Conservation (phyloP, 805 yeast genomes). For the Starmerella apis region DNA sequence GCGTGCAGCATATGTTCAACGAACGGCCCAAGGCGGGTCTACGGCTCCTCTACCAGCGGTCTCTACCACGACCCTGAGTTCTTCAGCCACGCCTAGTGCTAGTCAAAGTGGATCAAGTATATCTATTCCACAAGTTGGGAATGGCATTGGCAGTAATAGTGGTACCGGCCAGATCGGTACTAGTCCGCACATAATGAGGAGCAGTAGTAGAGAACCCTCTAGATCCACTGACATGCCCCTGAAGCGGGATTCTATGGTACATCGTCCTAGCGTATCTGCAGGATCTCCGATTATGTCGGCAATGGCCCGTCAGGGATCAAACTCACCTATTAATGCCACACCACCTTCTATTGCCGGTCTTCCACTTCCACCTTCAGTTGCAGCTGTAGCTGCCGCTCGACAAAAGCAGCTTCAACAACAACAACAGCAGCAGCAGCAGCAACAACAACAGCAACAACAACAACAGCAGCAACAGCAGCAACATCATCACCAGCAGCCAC, state of each 20-base stretch:
- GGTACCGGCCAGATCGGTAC: not conserved
- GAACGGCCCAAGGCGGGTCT: not conserved
- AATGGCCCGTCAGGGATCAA: not conserved
- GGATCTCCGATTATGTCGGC: not conserved
- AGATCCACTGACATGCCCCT: not conserved
- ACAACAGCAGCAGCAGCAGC: constrained; percentile 18
- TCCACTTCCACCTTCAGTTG: constrained; percentile 27
- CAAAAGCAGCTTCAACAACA: constrained; percentile 13
- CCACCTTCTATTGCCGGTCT: constrained; percentile 26
- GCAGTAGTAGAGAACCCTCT: not conserved
- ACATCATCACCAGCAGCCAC: constrained; percentile 7
- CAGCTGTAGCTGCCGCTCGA: constrained; percentile 22
- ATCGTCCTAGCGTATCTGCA: not conserved
- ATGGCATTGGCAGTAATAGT: not conserved
- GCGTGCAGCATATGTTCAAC: not conserved
- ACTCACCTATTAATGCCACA: not conserved
- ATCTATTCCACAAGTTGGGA: not conserved
- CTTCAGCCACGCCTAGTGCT: not conserved
- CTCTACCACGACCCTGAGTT: not conserved
- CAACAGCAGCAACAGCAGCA: constrained; percentile 16
- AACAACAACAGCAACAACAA: constrained; percentile 20
- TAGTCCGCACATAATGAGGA: not conserved
- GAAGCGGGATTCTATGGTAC: not conserved
- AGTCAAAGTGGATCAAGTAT: not conserved
- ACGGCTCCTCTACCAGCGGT: not conserved